phyloP scores from a whole-genome alignment of 2,329 filamentous ascomycete genomes.

The Fusarium chaquense region DNA sequence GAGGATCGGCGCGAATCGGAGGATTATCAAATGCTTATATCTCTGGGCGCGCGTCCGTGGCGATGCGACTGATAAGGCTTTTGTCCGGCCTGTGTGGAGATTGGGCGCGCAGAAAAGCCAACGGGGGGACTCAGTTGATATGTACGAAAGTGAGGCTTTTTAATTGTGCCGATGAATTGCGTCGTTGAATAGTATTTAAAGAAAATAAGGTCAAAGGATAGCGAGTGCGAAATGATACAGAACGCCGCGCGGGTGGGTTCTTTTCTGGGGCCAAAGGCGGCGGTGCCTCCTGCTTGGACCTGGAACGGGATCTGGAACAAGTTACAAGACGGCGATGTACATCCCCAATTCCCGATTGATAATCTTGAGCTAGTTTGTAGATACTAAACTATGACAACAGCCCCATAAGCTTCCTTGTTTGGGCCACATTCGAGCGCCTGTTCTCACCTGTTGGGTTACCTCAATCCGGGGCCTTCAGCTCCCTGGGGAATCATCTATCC shows the following conservation, averaged over 20 bases:
- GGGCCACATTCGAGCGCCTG: slow-evolving; percentile 7
- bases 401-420: slow-evolving; percentile 30
- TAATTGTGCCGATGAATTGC: slow-evolving; percentile 19
- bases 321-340: slow-evolving; percentile 32
- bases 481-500: slow-evolving; percentile 22
- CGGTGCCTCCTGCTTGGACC: slow-evolving; percentile 18
- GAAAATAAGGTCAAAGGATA: slow-evolving; percentile 11
- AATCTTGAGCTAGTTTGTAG: slow-evolving; percentile 20
- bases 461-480: slow-evolving; percentile 37
- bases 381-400: slow-evolving; percentile 31
- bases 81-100: slow-evolving; percentile 2
- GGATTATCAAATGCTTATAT: slow-evolving; percentile 22
- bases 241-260: slow-evolving; percentile 30
- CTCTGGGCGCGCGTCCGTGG: slow-evolving; percentile 15
- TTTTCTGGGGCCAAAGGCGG: slow-evolving; percentile 35
- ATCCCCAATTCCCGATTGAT: slow-evolving; percentile 40
- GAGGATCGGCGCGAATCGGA: slow-evolving; percentile 31
- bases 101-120: slow-evolving; percentile 4
- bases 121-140: neutral
- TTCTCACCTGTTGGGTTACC: slow-evolving; percentile 12
- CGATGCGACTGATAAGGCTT: slow-evolving; percentile 21
- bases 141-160: slow-evolving; percentile 8
- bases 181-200: slow-evolving; percentile 5
- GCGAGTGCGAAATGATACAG: slow-evolving; percentile 34
- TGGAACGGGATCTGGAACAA: slow-evolving; percentile 23